phyloP scores from a whole-genome alignment of 805 yeast species.

The Zygotorulaspora florentina region DNA sequence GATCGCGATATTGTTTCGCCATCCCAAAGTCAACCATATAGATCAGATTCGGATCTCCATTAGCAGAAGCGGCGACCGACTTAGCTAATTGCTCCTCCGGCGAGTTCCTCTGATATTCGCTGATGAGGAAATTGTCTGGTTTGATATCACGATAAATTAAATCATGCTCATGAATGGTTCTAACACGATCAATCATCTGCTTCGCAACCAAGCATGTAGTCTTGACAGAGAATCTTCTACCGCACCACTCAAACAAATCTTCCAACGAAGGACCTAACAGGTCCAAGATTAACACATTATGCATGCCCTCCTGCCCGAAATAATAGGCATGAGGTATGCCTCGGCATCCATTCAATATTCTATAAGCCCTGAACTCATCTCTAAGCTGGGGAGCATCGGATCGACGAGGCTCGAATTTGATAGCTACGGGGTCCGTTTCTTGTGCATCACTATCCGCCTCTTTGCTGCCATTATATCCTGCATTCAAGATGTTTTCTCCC shows the following conservation, averaged over 20 bases:
- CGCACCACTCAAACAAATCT: constrained; percentile 86
- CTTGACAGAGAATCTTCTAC: constrained; percentile 63
- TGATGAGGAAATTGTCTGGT: constrained; percentile 74
- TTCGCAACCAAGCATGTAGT: constrained; percentile 72
- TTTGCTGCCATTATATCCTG: constrained; percentile 24
- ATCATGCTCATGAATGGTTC: constrained; percentile 71
- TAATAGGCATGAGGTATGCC: constrained; percentile 84
- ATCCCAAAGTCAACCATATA: constrained; percentile 80
- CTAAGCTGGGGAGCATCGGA: constrained; percentile 81
- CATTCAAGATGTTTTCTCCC: constrained; percentile 68
- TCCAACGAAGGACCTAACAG: constrained; percentile 76
- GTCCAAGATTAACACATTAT: constrained; percentile 72
- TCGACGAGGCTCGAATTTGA: constrained; percentile 75
- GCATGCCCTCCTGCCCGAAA: constrained; percentile 82
- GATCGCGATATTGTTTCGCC: constrained; percentile 83
- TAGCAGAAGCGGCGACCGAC: constrained; percentile 48
- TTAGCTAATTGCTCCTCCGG: constrained; percentile 19
- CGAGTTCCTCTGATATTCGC: constrained; percentile 28
- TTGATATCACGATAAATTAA: constrained; percentile 77
- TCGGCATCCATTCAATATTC: constrained; percentile 59
- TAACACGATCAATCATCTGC: constrained; percentile 71
- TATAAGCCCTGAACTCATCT: constrained; percentile 77
- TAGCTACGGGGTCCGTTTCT: constrained; percentile 50
- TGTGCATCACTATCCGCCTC: constrained; percentile 10
- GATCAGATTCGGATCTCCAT: constrained; percentile 59